phyloP scores from a whole-genome alignment of 768 basidiomycete species.

The Hemileccinum rubropunctum region DNA sequence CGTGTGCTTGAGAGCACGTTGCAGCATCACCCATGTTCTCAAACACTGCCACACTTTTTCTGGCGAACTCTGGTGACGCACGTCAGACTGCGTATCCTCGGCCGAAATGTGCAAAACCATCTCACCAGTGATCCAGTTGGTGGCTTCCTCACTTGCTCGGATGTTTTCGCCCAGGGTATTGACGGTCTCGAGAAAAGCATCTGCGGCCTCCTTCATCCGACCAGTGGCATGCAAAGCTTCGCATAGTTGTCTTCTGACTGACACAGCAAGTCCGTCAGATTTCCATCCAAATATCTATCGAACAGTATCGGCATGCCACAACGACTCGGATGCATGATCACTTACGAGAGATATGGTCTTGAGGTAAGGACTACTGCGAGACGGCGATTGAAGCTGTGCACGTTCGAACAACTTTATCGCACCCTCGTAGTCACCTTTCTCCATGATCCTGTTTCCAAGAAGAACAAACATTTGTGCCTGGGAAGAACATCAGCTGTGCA shows the following conservation, averaged over 20 bases:
- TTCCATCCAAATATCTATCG: slow-evolving; percentile 16
- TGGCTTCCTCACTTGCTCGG: not conserved
- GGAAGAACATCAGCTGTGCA: not conserved
- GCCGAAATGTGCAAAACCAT: too few species aligned
- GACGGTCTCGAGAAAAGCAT: slow-evolving; percentile 8
- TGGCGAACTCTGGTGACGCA: not conserved
- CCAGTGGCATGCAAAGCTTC: slow-evolving; percentile 10
- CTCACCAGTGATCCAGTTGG: slow-evolving; percentile 7
- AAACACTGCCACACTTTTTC: slow-evolving; percentile 2
- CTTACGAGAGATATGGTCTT: slow-evolving; percentile 15
- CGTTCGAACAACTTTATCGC: slow-evolving; percentile 12
- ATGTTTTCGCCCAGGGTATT: slow-evolving; percentile 1
- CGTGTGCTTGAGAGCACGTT: not conserved
- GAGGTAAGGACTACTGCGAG: not conserved
- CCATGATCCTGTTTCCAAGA: slow-evolving; percentile 5
- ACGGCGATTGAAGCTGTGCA: not conserved
- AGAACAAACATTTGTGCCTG: slow-evolving; percentile 17
- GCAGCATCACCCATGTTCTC: slow-evolving; percentile 14
- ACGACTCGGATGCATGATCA: not conserved
- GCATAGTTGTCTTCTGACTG: slow-evolving; percentile 7
- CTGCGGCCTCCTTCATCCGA: slow-evolving; percentile 11
- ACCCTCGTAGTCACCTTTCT: slow-evolving; percentile 9
- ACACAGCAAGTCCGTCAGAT: slow-evolving; percentile 7
- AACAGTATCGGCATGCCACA: not conserved
- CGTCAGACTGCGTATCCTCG: not conserved